These are phyloP conservation scores for Ceratocystis papillata DNA, from an alignment of 2,329 filamentous ascomycete genomes.

Conservation along the genomic window DNA sequence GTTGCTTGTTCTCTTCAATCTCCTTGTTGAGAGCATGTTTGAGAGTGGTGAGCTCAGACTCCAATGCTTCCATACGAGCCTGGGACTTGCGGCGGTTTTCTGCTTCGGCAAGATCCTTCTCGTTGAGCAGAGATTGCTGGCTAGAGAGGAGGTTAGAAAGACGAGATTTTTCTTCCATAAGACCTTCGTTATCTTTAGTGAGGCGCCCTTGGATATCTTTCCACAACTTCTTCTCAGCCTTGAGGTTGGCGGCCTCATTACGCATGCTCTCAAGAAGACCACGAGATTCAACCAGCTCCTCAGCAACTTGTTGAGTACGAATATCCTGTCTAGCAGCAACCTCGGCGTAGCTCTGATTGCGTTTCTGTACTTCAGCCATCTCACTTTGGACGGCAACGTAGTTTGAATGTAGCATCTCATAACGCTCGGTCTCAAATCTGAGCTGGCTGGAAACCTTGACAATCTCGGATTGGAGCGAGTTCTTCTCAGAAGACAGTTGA, in stretches of 20 bases:
- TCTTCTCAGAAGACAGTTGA: constrained; percentile 70
- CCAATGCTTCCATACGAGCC: constrained; percentile 63
- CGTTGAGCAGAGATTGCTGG: constrained; percentile 81
- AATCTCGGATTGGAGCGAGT: constrained; percentile 68
- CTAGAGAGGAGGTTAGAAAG: constrained; percentile 74
- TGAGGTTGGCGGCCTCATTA: constrained; percentile 83
- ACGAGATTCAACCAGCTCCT: constrained; percentile 80
- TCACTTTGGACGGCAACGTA: constrained; percentile 73
- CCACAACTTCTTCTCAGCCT: constrained; percentile 89
- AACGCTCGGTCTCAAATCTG: constrained; percentile 68
- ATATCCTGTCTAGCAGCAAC: constrained; percentile 82
- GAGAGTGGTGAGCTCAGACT: constrained; percentile 63
- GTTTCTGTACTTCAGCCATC: constrained; percentile 76
- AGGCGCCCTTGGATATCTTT: constrained; percentile 85
- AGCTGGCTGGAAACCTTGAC: constrained; percentile 71
- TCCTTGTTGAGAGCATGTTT: constrained; percentile 80
- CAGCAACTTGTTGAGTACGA: constrained; percentile 78
- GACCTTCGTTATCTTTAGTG: constrained; percentile 72
- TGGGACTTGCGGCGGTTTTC: constrained; percentile 75
- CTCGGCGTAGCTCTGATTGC: constrained; percentile 65
- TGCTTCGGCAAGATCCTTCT: constrained; percentile 73
- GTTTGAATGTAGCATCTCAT: constrained; percentile 81
- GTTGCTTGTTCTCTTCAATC: constrained; percentile 71
- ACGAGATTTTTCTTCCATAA: constrained; percentile 73
- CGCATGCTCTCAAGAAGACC: constrained; percentile 75